Conservation (phyloP, 345 rosid species). For the Boechera retrofracta region DNA sequence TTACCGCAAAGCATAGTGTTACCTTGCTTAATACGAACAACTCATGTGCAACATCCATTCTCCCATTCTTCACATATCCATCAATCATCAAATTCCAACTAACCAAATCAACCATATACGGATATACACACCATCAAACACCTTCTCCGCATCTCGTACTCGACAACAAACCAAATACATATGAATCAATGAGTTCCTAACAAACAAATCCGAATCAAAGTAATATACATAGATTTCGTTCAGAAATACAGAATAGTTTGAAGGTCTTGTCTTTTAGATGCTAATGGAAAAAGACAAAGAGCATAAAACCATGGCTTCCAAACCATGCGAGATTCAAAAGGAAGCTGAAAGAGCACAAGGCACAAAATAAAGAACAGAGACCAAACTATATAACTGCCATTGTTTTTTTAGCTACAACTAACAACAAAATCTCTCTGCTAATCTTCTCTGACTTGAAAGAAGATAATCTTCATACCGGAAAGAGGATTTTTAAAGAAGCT, state of each 20-base stretch:
- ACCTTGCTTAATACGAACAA: conserved; percentile 38
- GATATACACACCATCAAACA: conserved; percentile 52
- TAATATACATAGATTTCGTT: no score
- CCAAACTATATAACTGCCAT: not conserved
- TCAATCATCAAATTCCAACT: conserved; percentile 61
- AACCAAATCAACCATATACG: conserved; percentile 49
- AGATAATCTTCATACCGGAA: not conserved
- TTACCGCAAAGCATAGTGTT: conserved; percentile 60
- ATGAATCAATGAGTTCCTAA: conserved; percentile 54
- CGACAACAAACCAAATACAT: conserved; percentile 53
- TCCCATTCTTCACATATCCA: conserved; percentile 56
- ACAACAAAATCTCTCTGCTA: not conserved
- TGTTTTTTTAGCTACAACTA: no score
- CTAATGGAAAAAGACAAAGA: no score
- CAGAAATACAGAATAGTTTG: no score
- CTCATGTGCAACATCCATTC: conserved; percentile 55
- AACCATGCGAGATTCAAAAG: no score
- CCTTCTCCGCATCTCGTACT: conserved; percentile 44
- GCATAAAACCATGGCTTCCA: no score
- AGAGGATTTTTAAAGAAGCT: not conserved
- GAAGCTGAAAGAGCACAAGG: not conserved
- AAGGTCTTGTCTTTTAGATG: no score
- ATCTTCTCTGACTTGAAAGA: not conserved
- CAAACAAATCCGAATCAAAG: conserved; percentile 52
- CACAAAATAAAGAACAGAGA: not conserved